Conservation (phyloP, 1,139 yeast species). For the Saccharomyces pastorianus region DNA sequence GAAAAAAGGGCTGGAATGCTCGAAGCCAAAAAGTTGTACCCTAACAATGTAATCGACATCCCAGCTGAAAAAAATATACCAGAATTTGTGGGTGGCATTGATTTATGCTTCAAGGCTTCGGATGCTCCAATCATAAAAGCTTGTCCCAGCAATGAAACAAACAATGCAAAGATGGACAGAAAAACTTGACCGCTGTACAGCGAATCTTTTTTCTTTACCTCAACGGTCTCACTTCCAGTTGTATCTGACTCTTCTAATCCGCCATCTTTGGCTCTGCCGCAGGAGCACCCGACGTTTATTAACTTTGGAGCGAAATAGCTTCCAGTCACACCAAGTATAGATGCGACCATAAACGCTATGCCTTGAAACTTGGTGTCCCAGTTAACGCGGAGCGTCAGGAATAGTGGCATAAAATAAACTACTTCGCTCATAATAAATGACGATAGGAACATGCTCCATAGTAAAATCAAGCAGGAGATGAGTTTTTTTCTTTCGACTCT, state of each 20-base stretch:
- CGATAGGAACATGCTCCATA: constrained; percentile 8
- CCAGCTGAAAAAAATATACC: constrained; percentile 8
- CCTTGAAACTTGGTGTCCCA: constrained; percentile 8
- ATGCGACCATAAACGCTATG: constrained; percentile 6
- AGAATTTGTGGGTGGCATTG: constrained; percentile 4
- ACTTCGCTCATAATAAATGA: constrained; percentile 8
- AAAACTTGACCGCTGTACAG: constrained; percentile 4
- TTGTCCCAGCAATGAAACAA: constrained; percentile 5
- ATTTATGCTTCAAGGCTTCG: constrained; percentile 3
- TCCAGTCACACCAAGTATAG: constrained; percentile 7
- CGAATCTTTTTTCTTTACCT: neutral
- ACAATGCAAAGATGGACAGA: constrained; percentile 5
- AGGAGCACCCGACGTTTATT: neutral
- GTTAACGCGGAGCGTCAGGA: constrained; percentile 3
- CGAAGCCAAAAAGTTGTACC: constrained; percentile 7
- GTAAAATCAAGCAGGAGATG: constrained; percentile 3
- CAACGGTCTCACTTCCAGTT: neutral
- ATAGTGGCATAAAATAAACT: constrained; percentile 7
- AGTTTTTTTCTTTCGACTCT: constrained; percentile 1
- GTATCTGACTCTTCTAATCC: neutral
- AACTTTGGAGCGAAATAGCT: constrained; percentile 8
- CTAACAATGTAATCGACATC: constrained; percentile 5
- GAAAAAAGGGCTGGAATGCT: constrained; percentile 8
- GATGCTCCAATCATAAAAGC: constrained; percentile 8
- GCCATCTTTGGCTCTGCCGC: neutral